Percentiles rank a stretch among this genome's conserved stretches.
phyloP scores from a whole-genome alignment of 768 basidiomycete genomes.

The Tubosaeta sp. region DNA sequence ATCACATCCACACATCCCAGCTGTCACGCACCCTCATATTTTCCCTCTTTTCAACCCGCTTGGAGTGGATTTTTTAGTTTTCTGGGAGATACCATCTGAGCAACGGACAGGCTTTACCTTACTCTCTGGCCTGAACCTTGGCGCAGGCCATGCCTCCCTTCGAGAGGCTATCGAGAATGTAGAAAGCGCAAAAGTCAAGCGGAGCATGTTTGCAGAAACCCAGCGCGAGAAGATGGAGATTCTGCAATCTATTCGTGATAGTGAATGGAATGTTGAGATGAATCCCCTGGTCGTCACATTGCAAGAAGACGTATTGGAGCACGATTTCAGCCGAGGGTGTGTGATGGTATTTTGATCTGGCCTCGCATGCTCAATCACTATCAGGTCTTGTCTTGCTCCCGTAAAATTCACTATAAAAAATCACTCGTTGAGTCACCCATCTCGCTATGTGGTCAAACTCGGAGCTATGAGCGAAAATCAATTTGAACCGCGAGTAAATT shows the following conservation, averaged over 20 bases:
- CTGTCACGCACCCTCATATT: slow-evolving; percentile 45
- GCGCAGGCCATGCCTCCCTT: slow-evolving; percentile 66
- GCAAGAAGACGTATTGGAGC: slow-evolving; percentile 43
- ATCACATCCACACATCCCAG: slow-evolving; percentile 56
- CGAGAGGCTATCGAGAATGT: slow-evolving; percentile 55
- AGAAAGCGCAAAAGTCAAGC: slow-evolving; percentile 60
- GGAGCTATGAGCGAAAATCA: slow-evolving; percentile 21
- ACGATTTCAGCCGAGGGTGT: slow-evolving; percentile 72
- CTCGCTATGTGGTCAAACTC: slow-evolving; percentile 55
- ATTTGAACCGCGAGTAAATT: slow-evolving; percentile 18
- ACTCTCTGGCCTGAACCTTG: slow-evolving; percentile 56
- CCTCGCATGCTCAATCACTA: slow-evolving; percentile 4
- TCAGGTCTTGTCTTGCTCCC: slow-evolving; percentile 52
- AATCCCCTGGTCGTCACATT: slow-evolving; percentile 61
- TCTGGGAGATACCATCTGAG: slow-evolving; percentile 67
- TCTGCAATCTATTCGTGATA: slow-evolving; percentile 58
- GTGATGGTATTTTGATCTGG: slow-evolving; percentile 24
- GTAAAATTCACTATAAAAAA: slow-evolving; percentile 63
- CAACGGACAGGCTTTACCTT: slow-evolving; percentile 58
- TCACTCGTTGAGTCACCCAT: slow-evolving; percentile 59
- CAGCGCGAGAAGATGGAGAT: slow-evolving; percentile 65
- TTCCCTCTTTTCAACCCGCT: slow-evolving; percentile 81
- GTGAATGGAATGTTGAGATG: slow-evolving; percentile 77
- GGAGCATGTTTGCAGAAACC: slow-evolving; percentile 92
- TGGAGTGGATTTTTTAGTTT: slow-evolving; percentile 67